Evolutionary conservation across 495 filamentous ascomycete genomes (phyloP), one percentile per base, ranked within the genome.

Genomic region (Hypoxylon fuscum): DNA sequence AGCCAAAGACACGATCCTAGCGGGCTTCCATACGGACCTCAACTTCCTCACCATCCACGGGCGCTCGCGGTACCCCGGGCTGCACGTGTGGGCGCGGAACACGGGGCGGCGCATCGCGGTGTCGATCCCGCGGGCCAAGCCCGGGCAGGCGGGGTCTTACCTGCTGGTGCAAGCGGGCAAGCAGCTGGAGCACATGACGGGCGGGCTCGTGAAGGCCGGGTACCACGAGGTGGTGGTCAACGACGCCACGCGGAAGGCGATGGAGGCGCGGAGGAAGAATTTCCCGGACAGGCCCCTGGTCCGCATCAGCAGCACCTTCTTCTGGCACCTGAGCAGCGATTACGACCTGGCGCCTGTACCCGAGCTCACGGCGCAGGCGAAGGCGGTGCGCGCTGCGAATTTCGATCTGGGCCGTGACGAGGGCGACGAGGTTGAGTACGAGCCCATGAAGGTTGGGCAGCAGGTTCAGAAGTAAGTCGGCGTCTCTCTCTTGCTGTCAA

Each of bases 21-120:
- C 80, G 7, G 80, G 80, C 21, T 82, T 82, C 71, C 80, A 82
- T 66, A 81, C 79, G 9, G 80, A 82, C 60, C 77, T 82, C 27
- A 82, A 82, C 71, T 82, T 82, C 75, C 71, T 82, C 12, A 82
- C 80, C 60, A 82, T 82, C 70, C 80, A 82, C 73, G 80, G 80
- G 32, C 80, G 80, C 59, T 81, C 78, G 32, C 78, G 80, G 34
- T 82, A 82, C 47, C 79, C 80, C 2, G 80, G 80, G 38, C 68
- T 82, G 62, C 76, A 82, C 76, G 76, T 82, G 56, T 82, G 80
- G 80, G 80, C 80, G 38, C 77, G 80, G 50, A 82, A 82, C 74
- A 82, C 78, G 20, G 80, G 80, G 25, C 70, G 68, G 17, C 73
- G 74, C 46, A 81, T 82, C 66, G 60, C 79, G 57, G 80, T 82